Base-by-base conservation (phyloP, 2,329 filamentous ascomycete genomes). In the Colletotrichum sp. region DNA sequence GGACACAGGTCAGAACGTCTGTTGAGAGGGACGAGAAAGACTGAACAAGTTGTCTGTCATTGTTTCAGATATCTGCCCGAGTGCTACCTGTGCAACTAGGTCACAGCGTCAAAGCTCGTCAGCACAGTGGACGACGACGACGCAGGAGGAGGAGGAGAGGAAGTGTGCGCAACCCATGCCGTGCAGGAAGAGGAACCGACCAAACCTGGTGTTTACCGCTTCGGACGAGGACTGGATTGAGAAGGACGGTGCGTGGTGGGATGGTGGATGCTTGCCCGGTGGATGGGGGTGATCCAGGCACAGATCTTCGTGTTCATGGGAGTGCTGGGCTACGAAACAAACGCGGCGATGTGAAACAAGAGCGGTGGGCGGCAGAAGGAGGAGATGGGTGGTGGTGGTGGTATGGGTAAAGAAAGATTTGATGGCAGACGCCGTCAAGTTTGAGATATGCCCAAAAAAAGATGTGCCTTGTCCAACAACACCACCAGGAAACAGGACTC, bases 21-120 rank as follows among this genome's bases (percentile, higher is more conserved):
- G 71, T 68, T 57, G 32, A 70, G 71, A 63, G 59, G 55, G 71
- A 64, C 44, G 44, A 49, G 44, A 36, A 71, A 76, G 66, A 71
- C 64, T 77, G 68, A 68, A 60, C 62, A 63, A 72, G 60, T 76
- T 55, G 68, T 77, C 75, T 78, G 77, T 78, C 77, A 78, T 60
- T 36, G 75, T 78, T 77, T 78, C 77, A 78, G 75, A 71, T 55
- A 52, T 71, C 62, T 75, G 71, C 67, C 65, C 63, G 59, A 65
- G 71, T 72, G 60, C 39, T 49, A 57, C 67, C 76, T 76, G 65
- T 73, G 64, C 76, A 52, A 59, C 62, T 59, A 39, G 62, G 69
- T 64, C 60, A 74, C 60, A 55, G 75, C 75, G 67, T 70, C 75
- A 55, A 75, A 71, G 66, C 68, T 72, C 62, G 59, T 52, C 32